Evolutionary conservation across 31 red algal species (phyloP), one percentile per base, ranked within the genome.

Genomic region (Odonthalia washingtoniensis): DNA sequence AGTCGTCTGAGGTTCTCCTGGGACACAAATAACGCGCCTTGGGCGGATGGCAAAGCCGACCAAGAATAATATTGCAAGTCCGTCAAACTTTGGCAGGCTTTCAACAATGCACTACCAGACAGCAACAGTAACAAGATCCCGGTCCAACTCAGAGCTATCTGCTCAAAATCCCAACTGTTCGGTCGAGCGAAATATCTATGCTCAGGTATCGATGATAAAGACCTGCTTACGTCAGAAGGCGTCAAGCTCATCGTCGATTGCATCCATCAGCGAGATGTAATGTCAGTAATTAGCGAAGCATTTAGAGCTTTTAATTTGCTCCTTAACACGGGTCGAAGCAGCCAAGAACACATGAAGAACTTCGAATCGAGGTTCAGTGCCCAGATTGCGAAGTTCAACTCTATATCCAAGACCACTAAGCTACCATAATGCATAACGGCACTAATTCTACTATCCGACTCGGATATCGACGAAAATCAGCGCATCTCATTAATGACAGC

Each of bases 151-250:
- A n/a, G n/a, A n/a, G n/a, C n/a, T n/a, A n/a, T n/a, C n/a, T n/a
- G n/a, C n/a, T n/a, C n/a, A n/a, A n/a, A n/a, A n/a, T 72, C 67
- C 28, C 33, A 72, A 14, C 33, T 72, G 9, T 72, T 18, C 33
- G 67, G 67, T 72, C 67, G 67, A 18, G 67, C 67, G 9, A 6
- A 12, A 18, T 6, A 72, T 36, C 33, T 72, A 28, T 72, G 67
- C 33, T 72, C 67, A 18, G 67, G 14, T 72, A 36, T 72, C 26
- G 27, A 12, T 72, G 67, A 72, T 72, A 36, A 72, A 12, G 33
- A 36, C 9, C 67, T 72, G 6, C 9, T 72, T 12, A 12, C 6
- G 67, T 14, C 67, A 12, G 67, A 72, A 12, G 67, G 14, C 9
- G 27, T 72, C 9, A 6, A 72, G 14, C 67, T 18, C 14, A 72